Percentiles rank a stretch among this genome's conserved stretches.
These are phyloP conservation scores for Canavalia gladiata DNA, from an alignment of 306 rosid genomes.

Conservation along the genomic window DNA sequence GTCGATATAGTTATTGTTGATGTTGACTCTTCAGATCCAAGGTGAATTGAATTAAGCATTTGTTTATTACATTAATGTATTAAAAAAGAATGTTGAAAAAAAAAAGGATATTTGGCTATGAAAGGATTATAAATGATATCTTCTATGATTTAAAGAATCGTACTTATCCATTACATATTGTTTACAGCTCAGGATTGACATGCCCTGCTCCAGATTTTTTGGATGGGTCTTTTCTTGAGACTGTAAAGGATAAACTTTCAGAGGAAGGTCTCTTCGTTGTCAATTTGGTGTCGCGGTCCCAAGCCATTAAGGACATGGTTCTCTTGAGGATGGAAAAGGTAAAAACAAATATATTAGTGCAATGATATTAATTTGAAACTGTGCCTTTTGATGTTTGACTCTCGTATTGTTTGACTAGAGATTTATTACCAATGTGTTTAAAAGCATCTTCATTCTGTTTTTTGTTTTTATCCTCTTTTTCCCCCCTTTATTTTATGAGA, in stretches of 20 bases:
- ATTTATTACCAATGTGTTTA: background rate
- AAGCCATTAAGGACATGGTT: conserved; percentile 68
- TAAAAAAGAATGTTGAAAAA: background rate
- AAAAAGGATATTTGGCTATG: conserved; percentile 5
- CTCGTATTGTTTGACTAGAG: conserved; percentile 16
- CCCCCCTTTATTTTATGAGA: background rate
- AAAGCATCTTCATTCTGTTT: background rate
- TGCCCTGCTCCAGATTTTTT: conserved; percentile 89
- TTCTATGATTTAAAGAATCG: conserved; percentile 40
- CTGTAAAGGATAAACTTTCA: conserved; percentile 71
- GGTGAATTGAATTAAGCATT: conserved; percentile 63
- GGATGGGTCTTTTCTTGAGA: conserved; percentile 77
- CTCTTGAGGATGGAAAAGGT: conserved; percentile 84
- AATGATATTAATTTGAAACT: conserved; percentile 30
- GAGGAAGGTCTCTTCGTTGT: conserved; percentile 81
- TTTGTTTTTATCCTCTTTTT: background rate
- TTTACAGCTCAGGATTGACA: conserved; percentile 83
- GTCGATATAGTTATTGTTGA: conserved; percentile 86
- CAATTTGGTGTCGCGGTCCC: conserved; percentile 91
- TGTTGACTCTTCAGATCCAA: conserved; percentile 90
- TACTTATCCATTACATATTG: conserved; percentile 30
- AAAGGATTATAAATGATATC: conserved; percentile 6
- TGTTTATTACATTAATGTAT: conserved; percentile 31
- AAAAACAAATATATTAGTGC: conserved; percentile 42
- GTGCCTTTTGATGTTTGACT: background rate